These are phyloP conservation scores for Penicillium angulare DNA, from an alignment of 495 filamentous ascomycete genomes.

Conservation along the genomic window DNA sequence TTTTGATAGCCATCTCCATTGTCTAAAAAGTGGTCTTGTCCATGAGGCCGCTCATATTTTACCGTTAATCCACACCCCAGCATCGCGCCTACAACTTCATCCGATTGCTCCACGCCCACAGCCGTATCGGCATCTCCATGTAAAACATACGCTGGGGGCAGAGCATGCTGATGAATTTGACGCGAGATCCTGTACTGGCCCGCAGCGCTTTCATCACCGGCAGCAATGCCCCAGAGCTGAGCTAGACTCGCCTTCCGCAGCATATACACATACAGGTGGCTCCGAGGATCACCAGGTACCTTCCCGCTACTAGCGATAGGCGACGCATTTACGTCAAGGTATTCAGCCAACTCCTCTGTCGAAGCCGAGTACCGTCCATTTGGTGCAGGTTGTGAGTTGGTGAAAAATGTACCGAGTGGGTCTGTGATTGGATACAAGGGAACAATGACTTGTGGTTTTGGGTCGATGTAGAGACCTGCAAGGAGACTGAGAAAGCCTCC, in stretches of 20 bases:
- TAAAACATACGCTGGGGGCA: neutral
- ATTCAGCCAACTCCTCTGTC: neutral
- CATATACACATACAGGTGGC: neutral
- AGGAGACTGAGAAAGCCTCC: neutral
- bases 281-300: neutral
- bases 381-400: neutral
- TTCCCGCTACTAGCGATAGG: neutral
- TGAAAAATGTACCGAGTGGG: neutral
- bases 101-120: neutral
- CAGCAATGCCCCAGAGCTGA: neutral
- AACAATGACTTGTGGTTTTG: neutral
- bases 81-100: neutral
- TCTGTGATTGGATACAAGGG: neutral
- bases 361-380: neutral
- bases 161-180: neutral
- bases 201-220: neutral
- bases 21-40: neutral
- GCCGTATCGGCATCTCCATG: neutral
- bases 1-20: neutral
- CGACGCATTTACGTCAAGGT: neutral
- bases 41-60: neutral
- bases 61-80: neutral
- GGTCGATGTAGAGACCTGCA: neutral
- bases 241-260: neutral
- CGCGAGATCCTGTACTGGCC: neutral